These are phyloP conservation scores for Alternaria gansuensis DNA, from an alignment of 2,329 filamentous ascomycete species.

Conservation along the genomic window DNA sequence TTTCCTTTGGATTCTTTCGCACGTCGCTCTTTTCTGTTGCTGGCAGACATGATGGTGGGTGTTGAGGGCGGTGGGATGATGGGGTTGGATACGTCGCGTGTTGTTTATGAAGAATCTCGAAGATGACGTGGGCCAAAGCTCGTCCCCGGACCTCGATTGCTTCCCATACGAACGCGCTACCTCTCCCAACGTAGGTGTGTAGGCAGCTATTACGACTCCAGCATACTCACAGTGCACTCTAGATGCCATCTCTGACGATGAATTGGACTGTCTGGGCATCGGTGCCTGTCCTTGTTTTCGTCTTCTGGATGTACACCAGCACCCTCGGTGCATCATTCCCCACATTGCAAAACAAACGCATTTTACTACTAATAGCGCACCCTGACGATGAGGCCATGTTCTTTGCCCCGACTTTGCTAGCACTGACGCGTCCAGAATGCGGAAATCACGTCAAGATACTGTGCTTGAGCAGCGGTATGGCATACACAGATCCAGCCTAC, in stretches of 20 bases:
- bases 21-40: slow-evolving; percentile 59
- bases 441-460: slow-evolving; percentile 95
- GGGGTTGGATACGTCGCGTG: slow-evolving; percentile 29
- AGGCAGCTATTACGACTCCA: neutral
- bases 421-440: slow-evolving; percentile 79
- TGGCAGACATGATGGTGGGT: slow-evolving; percentile 36
- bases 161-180: slow-evolving; percentile 4
- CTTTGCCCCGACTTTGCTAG: slow-evolving; percentile 87
- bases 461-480: slow-evolving; percentile 82
- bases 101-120: slow-evolving; percentile 29
- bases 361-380: slow-evolving; percentile 93
- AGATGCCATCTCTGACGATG: slow-evolving; percentile 41
- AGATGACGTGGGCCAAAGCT: slow-evolving; percentile 30
- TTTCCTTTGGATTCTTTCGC: slow-evolving; percentile 45
- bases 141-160: slow-evolving; percentile 17
- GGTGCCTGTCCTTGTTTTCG: slow-evolving; percentile 55
- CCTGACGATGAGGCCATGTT: slow-evolving; percentile 99
- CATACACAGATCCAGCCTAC: neutral
- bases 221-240: neutral
- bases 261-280: slow-evolving; percentile 53
- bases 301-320: slow-evolving; percentile 59
- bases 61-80: slow-evolving; percentile 12
- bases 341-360: slow-evolving; percentile 79
- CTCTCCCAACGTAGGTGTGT: neutral
- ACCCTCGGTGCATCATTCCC: slow-evolving; percentile 65